A percentile compares a stretch with the other conserved stretches of the same genome.
phyloP scores from a whole-genome alignment of 2,329 filamentous ascomycete genomes.

The Arthroderma sp. region DNA sequence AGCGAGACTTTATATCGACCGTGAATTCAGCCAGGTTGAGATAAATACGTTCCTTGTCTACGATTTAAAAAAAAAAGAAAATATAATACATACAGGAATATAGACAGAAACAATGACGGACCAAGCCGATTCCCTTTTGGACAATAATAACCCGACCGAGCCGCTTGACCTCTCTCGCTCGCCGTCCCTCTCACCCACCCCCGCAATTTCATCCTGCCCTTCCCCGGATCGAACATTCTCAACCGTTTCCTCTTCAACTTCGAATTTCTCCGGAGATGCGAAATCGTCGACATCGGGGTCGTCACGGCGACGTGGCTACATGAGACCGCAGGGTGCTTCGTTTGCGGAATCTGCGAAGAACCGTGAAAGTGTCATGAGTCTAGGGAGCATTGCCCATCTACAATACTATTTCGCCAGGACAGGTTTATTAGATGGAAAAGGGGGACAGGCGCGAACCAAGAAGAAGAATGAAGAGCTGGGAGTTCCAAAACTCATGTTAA shows the following conservation, averaged over 20 bases:
- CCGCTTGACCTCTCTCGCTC: slow-evolving; percentile 26
- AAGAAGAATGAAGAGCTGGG: slow-evolving; percentile 39
- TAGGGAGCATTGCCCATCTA: slow-evolving; percentile 91
- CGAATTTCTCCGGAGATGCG: slow-evolving; percentile 32
- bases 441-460: slow-evolving; percentile 67
- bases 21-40: no score
- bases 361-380: slow-evolving; percentile 85
- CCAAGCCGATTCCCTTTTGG: slow-evolving; percentile 4
- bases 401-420: slow-evolving; percentile 98
- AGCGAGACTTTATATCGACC: no score
- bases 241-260: slow-evolving; percentile 30
- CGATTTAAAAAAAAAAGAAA: background rate
- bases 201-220: slow-evolving; percentile 31
- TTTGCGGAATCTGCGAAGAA: slow-evolving; percentile 85
- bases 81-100: background rate
- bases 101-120: background rate
- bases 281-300: slow-evolving; percentile 30
- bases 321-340: slow-evolving; percentile 72
- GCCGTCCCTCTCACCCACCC: slow-evolving; percentile 29
- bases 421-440: slow-evolving; percentile 84
- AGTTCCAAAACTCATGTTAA: slow-evolving; percentile 28
- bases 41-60: background rate
- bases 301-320: slow-evolving; percentile 60
- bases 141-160: slow-evolving; percentile 8
- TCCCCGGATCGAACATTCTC: slow-evolving; percentile 34